phyloP scores from a whole-genome alignment of 768 basidiomycete genomes.

The Russula sp. region DNA sequence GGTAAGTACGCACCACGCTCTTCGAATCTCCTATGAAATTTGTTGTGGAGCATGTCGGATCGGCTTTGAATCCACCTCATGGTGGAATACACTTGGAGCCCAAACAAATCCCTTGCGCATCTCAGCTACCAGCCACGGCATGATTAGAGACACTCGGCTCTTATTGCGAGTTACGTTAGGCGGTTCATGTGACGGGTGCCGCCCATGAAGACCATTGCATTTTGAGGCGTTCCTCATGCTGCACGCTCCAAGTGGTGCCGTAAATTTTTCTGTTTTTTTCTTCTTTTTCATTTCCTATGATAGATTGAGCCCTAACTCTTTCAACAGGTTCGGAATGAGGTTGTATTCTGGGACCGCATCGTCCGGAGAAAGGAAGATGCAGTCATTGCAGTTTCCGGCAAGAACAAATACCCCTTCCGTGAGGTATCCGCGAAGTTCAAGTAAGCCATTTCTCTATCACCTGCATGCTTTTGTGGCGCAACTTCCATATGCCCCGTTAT shows the following conservation, averaged over 20 bases:
- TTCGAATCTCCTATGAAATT: not conserved
- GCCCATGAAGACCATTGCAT: not conserved
- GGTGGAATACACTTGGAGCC: not conserved
- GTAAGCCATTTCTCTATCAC: constrained; percentile 45
- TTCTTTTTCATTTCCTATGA: not conserved
- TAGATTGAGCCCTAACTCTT: constrained; percentile 6
- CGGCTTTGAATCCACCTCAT: not conserved
- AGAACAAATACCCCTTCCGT: constrained; percentile 83
- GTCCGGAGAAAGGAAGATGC: constrained; percentile 78
- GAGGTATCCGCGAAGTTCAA: constrained; percentile 72
- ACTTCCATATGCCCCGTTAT: constrained; percentile 15
- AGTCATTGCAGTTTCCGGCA: constrained; percentile 56
- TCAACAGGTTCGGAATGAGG: constrained; percentile 61
- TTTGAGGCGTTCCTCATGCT: not conserved
- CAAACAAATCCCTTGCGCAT: not conserved
- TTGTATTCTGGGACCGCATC: constrained; percentile 92
- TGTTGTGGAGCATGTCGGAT: not conserved
- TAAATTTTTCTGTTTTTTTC: not conserved
- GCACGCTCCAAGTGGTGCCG: not conserved
- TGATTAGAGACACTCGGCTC: not conserved
- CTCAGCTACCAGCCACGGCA: not conserved
- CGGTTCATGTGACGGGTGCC: constrained; percentile 6
- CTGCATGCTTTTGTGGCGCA: not conserved
- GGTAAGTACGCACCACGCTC: constrained; percentile 45
- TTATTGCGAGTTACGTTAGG: not conserved